Evolutionary conservation across 176 grass and related monocot species (phyloP).

Genomic region (Paspalum notatum): DNA sequence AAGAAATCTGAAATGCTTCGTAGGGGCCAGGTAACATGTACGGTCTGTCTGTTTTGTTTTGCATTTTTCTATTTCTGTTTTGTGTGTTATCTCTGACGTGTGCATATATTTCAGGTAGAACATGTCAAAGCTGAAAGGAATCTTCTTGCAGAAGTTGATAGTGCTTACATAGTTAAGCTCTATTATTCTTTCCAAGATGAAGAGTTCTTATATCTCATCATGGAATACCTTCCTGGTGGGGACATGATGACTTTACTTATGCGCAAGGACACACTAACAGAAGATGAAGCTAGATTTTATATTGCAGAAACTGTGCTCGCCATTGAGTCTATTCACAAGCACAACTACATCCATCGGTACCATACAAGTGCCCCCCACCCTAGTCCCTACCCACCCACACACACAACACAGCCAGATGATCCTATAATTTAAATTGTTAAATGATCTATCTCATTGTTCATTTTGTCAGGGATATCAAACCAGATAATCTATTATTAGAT

Average conservation of each 20-base stretch:
- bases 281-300: constrained; percentile 95
- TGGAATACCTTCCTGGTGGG: constrained; percentile 99
- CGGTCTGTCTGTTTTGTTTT: constrained; percentile 30
- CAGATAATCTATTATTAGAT: constrained; percentile 96
- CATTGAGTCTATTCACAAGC: constrained; percentile 96
- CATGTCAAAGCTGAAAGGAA: constrained; percentile 99
- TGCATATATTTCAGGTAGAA: constrained; percentile 71
- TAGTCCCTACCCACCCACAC: too few species aligned
- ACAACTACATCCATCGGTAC: constrained; percentile 98
- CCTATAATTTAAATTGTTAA: not conserved
- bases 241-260: constrained; percentile 99
- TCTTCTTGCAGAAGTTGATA: constrained; percentile 97
- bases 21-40: constrained; percentile 91
- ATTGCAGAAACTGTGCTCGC: constrained; percentile 96
- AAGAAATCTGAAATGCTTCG: constrained; percentile 99
- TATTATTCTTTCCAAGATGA: constrained; percentile 98
- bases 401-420: not conserved
- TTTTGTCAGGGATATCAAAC: constrained; percentile 93
- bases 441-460: constrained; percentile 39
- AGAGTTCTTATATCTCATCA: constrained; percentile 95
- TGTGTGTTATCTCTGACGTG: constrained; percentile 24
- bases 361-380: not conserved
- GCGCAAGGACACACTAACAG: constrained; percentile 92
- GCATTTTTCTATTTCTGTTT: constrained; percentile 34
- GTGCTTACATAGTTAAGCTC: constrained; percentile 95